Evolutionary conservation across 2,329 filamentous ascomycete genomes (phyloP), one percentile per base, ranked within the genome.

Genomic region (Aciculosporium take): DNA sequence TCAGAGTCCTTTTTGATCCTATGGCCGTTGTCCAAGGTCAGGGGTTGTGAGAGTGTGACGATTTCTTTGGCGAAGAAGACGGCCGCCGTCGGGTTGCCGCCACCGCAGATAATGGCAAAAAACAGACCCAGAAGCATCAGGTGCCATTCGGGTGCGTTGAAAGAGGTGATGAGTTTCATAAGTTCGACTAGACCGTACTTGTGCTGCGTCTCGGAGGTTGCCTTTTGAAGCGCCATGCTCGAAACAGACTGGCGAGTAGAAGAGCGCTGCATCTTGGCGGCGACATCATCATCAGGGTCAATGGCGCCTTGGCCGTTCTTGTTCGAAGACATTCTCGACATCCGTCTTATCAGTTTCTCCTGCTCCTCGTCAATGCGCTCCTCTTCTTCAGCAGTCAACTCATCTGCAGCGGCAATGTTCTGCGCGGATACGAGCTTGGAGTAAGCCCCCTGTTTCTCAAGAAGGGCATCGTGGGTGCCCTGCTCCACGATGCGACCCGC

Each of bases 31-130:
- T 50, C 59, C 13, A 63, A 60, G 21, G 68, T 74, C 17, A 79
- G 49, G 9, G 62, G 59, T 2, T 59, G 63, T 7, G 79, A 75
- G 10, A 91, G 69, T 7, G 78, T 75, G 45, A 76, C 74, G 58
- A 96, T 88, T 44, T 86, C 74, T 61, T 95, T 94, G 53, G 87
- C 81, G 53, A 95, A 93, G 62, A 96, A 81, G 48, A 95, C 76
- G 42, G 60, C 52, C 27, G 60, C 53, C 0, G 72, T 76, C 9
- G 84, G 84, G 56, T 94, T 87, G 39, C 81, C 86, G 45, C 78
- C 81, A 58, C 87, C 88, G 45, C 81, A 83, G 47, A 94, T 77
- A 53, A 81, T 69, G 20, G 81, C 79, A 56, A 81, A 86, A 56
- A 81, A 53, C 13, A 94, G 64, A 8, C 85, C 88, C 43, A 81